Conservation (phyloP, 148 eudicot genomes). For the Camellia sinensis region DNA sequence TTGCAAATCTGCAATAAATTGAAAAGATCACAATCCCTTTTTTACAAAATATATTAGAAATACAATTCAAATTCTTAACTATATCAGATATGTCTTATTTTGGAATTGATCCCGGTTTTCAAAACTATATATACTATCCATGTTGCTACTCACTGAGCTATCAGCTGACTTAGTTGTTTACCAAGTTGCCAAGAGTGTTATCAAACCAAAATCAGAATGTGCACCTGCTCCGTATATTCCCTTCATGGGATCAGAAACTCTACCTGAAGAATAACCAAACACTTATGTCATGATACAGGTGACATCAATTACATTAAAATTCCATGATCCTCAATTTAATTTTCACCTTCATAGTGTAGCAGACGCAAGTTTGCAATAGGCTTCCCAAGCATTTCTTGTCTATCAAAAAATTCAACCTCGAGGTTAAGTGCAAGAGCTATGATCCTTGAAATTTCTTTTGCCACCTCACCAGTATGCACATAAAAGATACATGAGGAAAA, state of each 20-base stretch:
- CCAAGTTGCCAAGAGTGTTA: constrained; percentile 91
- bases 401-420: constrained; percentile 57
- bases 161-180: too few relatives aligned
- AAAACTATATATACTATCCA: too few relatives aligned
- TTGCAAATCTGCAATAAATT: constrained; percentile 72
- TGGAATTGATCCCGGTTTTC: too few relatives aligned
- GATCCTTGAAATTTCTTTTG: constrained; percentile 60
- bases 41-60: constrained; percentile 4
- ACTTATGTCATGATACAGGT: neutral
- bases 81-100: too few relatives aligned
- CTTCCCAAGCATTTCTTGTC: constrained; percentile 68
- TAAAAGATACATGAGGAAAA: constrained; percentile 4
- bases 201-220: constrained; percentile 85
- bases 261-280: constrained; percentile 35
- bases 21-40: constrained; percentile 9
- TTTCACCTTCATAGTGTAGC: constrained; percentile 78
- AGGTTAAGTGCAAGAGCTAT: constrained; percentile 85
- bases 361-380: constrained; percentile 67
- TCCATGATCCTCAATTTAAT: constrained; percentile 3
- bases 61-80: constrained; percentile 14
- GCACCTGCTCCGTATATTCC: constrained; percentile 97
- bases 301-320: constrained; percentile 5
- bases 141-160: too few relatives aligned
- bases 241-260: constrained; percentile 64
- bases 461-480: constrained; percentile 48